Evolutionary conservation across 2,329 filamentous ascomycete species (phyloP).

Genomic region (Aspergillus brasiliensis): DNA sequence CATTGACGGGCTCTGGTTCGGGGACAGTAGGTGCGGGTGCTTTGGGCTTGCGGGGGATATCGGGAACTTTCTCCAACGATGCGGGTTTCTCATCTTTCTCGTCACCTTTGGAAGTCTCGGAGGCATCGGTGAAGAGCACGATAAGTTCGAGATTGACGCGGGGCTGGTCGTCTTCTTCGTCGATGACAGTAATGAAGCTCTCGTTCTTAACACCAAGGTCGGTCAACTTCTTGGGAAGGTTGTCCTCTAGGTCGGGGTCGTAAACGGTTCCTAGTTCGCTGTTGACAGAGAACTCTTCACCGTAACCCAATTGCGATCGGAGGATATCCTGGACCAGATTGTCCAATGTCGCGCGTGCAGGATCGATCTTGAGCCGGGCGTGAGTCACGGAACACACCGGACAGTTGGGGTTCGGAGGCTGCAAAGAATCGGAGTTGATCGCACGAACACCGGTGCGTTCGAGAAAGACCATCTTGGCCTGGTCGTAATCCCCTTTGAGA

Average conservation of each 20-base stretch:
- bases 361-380: conserved; percentile 67
- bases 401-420: conserved; percentile 75
- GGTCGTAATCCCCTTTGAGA: background rate
- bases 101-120: conserved; percentile 14
- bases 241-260: conserved; percentile 85
- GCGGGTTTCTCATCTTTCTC: conserved; percentile 44
- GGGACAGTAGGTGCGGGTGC: conserved; percentile 33
- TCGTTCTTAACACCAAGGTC: conserved; percentile 75
- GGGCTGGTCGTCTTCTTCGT: conserved; percentile 67
- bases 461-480: conserved; percentile 66
- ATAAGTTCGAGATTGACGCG: conserved; percentile 77
- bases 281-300: conserved; percentile 77
- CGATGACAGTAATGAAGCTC: conserved; percentile 80
- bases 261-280: conserved; percentile 79
- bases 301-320: conserved; percentile 70
- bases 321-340: conserved; percentile 78
- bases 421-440: conserved; percentile 58
- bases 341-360: conserved; percentile 70
- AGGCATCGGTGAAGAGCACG: conserved; percentile 40
- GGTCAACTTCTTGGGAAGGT: conserved; percentile 74
- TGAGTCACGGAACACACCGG: conserved; percentile 79
- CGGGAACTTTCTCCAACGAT: conserved; percentile 40
- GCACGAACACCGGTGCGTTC: conserved; percentile 65
- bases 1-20: conserved; percentile 32
- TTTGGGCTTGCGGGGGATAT: conserved; percentile 53